Evolutionary conservation across 371 early-diverging fungal species (phyloP).

Genomic region (Mortierella sp.): DNA sequence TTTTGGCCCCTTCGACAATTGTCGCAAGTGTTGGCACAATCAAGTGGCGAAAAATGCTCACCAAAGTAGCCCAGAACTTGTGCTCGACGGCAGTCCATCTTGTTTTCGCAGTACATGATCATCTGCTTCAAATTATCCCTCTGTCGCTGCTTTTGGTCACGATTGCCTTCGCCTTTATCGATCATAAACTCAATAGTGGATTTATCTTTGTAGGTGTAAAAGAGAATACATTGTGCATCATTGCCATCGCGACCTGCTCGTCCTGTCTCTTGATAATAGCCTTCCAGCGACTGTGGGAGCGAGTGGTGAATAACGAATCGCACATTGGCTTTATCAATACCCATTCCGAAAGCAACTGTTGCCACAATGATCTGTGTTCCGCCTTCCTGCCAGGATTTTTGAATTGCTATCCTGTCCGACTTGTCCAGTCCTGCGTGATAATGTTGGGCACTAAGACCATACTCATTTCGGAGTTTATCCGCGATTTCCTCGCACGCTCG

Average conservation of each 20-base stretch:
- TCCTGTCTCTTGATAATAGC: constrained; percentile 99
- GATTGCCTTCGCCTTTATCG: constrained; percentile 86
- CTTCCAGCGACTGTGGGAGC: constrained; percentile 96
- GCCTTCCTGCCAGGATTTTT: constrained; percentile 90
- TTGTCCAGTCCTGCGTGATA: constrained; percentile 98
- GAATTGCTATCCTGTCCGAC: constrained; percentile 87
- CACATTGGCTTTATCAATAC: constrained; percentile 99
- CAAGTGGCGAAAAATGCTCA: constrained; percentile 80
- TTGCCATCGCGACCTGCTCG: constrained; percentile 99
- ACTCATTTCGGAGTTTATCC: constrained; percentile 69
- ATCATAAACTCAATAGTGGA: constrained; percentile 82
- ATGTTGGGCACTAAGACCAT: constrained; percentile 68
- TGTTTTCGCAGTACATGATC: constrained; percentile 96
- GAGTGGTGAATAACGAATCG: constrained; percentile 99
- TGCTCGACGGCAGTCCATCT: constrained; percentile 92
- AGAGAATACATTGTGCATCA: constrained; percentile 89
- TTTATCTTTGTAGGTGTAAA: constrained; percentile 90
- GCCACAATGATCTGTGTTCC: constrained; percentile 94
- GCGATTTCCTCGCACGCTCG: constrained; percentile 93
- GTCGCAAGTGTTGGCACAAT: constrained; percentile 94
- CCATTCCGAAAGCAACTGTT: constrained; percentile 99
- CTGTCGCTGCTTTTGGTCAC: constrained; percentile 88
- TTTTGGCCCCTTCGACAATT: constrained; percentile 77
- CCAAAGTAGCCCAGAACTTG: constrained; percentile 97
- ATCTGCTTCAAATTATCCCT: constrained; percentile 91